These are phyloP conservation scores for Phytophthora litchii DNA, from an alignment of 352 stramenopile genomes.

Conservation along the genomic window DNA sequence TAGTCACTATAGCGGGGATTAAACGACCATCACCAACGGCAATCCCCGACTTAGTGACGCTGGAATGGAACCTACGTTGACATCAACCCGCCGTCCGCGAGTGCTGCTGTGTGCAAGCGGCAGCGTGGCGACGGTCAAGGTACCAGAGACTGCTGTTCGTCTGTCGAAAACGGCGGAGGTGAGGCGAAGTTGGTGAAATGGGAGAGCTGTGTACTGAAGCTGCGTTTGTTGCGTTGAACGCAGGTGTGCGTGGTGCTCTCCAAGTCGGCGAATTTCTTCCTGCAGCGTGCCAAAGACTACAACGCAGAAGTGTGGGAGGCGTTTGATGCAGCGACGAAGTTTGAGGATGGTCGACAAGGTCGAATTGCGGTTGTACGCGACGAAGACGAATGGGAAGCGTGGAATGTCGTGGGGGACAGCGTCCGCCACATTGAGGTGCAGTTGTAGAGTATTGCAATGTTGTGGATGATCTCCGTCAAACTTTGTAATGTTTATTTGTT, in stretches of 20 bases:
- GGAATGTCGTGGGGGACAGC: slow-evolving; percentile 78
- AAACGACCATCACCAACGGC: slow-evolving; percentile 20
- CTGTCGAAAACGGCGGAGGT: slow-evolving; percentile 70
- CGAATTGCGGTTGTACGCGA: slow-evolving; percentile 64
- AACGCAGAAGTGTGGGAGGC: slow-evolving; percentile 47
- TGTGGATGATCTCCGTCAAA: not conserved
- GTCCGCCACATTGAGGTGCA: slow-evolving; percentile 90
- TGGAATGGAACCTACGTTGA: slow-evolving; percentile 7
- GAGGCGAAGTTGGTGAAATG: not conserved
- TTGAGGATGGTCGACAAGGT: not conserved
- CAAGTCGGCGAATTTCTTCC: slow-evolving; percentile 83
- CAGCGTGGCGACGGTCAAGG: slow-evolving; percentile 89
- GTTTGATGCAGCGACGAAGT: slow-evolving; percentile 46
- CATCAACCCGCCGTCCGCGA: slow-evolving; percentile 24
- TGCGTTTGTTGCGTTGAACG: not conserved
- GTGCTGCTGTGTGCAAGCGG: slow-evolving; percentile 83
- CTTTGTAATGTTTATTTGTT: not conserved
- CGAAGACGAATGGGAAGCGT: slow-evolving; percentile 84
- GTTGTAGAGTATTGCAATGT: not conserved
- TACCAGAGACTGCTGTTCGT: slow-evolving; percentile 78
- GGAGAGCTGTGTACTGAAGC: not conserved
- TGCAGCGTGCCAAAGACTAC: slow-evolving; percentile 79
- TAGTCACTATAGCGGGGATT: not conserved
- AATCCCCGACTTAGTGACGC: slow-evolving; percentile 20
- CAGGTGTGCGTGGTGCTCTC: slow-evolving; percentile 86